Evolutionary conservation across 2,329 filamentous ascomycete species (phyloP).

Genomic region (Xylariales sp.): DNA sequence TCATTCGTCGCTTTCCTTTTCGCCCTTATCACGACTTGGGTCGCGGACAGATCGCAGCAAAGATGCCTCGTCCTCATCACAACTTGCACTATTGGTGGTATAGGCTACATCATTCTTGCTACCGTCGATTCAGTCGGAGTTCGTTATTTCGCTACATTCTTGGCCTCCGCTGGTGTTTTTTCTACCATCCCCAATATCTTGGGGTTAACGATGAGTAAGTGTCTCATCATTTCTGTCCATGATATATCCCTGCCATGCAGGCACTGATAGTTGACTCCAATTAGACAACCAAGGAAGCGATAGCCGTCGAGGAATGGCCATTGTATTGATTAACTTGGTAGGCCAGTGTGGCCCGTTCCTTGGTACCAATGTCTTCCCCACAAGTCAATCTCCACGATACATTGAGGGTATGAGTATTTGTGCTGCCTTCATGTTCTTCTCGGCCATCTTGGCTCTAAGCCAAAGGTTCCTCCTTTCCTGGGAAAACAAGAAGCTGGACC

Average conservation of each 20-base stretch:
- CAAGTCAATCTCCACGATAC: constrained; percentile 13
- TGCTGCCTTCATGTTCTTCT: constrained; percentile 23
- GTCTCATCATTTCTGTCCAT: background rate
- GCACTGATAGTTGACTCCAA: no score
- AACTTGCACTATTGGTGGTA: constrained; percentile 15
- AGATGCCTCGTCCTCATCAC: constrained; percentile 17
- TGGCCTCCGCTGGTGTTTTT: constrained; percentile 37
- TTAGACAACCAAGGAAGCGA: constrained; percentile 24
- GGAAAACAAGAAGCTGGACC: constrained; percentile 18
- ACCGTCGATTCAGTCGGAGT: constrained; percentile 28
- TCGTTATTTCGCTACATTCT: constrained; percentile 42
- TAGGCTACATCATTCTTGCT: constrained; percentile 22
- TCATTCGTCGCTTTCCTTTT: constrained; percentile 20
- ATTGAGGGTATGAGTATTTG: constrained; percentile 20
- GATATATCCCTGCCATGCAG: background rate
- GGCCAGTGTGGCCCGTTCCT: constrained; percentile 22
- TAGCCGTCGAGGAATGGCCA: constrained; percentile 17
- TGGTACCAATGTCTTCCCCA: constrained; percentile 18
- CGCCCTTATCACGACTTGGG: constrained; percentile 18
- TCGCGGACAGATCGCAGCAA: constrained; percentile 21
- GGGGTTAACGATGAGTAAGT: constrained; percentile 18
- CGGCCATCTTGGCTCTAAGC: constrained; percentile 14
- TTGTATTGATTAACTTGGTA: constrained; percentile 21
- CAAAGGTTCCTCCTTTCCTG: constrained; percentile 16
- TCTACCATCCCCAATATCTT: constrained; percentile 21